These are phyloP conservation scores for Mycena indigotica DNA, from an alignment of 768 basidiomycete genomes.

Conservation along the genomic window DNA sequence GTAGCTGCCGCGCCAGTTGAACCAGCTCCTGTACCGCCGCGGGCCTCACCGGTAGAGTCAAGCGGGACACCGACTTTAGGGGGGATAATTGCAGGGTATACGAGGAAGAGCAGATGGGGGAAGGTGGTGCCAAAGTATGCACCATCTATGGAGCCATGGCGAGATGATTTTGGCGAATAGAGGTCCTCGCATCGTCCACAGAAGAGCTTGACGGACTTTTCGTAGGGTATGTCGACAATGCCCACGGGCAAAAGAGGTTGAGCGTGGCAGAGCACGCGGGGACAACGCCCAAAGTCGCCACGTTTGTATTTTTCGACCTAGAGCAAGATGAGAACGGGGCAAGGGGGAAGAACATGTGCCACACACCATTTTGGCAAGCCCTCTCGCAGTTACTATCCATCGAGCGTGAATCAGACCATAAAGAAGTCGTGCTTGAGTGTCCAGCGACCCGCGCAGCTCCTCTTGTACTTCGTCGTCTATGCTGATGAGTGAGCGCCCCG, in stretches of 20 bases:
- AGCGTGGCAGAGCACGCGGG: slow-evolving; percentile 91
- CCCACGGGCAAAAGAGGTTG: slow-evolving; percentile 97
- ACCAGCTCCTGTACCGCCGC: slow-evolving; percentile 26
- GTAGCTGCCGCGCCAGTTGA: slow-evolving; percentile 28
- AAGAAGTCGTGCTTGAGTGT: slow-evolving; percentile 88
- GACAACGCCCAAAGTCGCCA: slow-evolving; percentile 97
- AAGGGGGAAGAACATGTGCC: neutral
- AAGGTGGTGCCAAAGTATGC: slow-evolving; percentile 99
- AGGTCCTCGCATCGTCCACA: slow-evolving; percentile 99
- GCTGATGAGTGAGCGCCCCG: neutral
- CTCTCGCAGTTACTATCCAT: slow-evolving; percentile 94
- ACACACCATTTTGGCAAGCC: slow-evolving; percentile 90
- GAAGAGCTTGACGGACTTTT: slow-evolving; percentile 98
- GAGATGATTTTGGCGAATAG: slow-evolving; percentile 95
- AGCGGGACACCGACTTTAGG: slow-evolving; percentile 61
- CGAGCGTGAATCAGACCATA: slow-evolving; percentile 97
- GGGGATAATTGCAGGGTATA: slow-evolving; percentile 91
- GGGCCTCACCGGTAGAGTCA: slow-evolving; percentile 25
- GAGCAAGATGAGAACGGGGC: neutral
- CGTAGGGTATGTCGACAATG: slow-evolving; percentile 94
- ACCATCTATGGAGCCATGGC: slow-evolving; percentile 97
- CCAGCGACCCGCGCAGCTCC: slow-evolving; percentile 86
- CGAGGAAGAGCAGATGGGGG: slow-evolving; percentile 95
- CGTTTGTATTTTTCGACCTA: slow-evolving; percentile 97
- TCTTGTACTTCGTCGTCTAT: slow-evolving; percentile 94